A percentile compares a stretch with the other conserved stretches of the same genome.
Conservation (phyloP, 192 early-diverging fungal genomes). For the Entomortierella lignicola region DNA sequence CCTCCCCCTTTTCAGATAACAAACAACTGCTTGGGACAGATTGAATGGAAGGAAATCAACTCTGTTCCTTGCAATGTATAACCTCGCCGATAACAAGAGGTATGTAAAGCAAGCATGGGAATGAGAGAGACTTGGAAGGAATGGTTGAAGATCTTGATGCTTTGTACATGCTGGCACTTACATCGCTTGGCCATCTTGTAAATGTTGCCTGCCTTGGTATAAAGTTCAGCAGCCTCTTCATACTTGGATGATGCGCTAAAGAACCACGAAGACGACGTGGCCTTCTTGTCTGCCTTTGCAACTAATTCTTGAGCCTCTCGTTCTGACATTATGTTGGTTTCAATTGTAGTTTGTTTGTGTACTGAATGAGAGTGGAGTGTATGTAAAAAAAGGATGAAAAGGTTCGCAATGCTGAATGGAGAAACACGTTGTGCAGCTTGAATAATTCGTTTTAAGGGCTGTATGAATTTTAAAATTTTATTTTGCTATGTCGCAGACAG, state of each 20-base stretch:
- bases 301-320: slow-evolving; percentile 70
- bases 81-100: neutral
- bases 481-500: neutral
- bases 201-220: slow-evolving; percentile 89
- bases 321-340: slow-evolving; percentile 57
- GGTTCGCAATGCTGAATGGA: too few species aligned
- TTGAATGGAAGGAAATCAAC: too few species aligned
- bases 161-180: slow-evolving; percentile 49
- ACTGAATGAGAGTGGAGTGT: neutral
- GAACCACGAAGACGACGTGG: slow-evolving; percentile 70
- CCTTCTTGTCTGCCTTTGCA: slow-evolving; percentile 78
- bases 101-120: neutral
- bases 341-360: neutral
- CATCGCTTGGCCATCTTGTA: slow-evolving; percentile 94
- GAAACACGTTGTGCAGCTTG: too few species aligned
- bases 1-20: neutral
- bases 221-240: slow-evolving; percentile 96
- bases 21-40: too few species aligned
- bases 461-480: too few species aligned
- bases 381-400: neutral
- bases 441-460: too few species aligned
- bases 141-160: neutral
- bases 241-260: slow-evolving; percentile 83
- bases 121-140: too few species aligned
- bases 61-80: neutral